Evolutionary conservation across 2,329 filamentous ascomycete genomes (phyloP), one percentile per base, ranked within the genome.

Genomic region (Aspergillus ochraceoroseus): DNA sequence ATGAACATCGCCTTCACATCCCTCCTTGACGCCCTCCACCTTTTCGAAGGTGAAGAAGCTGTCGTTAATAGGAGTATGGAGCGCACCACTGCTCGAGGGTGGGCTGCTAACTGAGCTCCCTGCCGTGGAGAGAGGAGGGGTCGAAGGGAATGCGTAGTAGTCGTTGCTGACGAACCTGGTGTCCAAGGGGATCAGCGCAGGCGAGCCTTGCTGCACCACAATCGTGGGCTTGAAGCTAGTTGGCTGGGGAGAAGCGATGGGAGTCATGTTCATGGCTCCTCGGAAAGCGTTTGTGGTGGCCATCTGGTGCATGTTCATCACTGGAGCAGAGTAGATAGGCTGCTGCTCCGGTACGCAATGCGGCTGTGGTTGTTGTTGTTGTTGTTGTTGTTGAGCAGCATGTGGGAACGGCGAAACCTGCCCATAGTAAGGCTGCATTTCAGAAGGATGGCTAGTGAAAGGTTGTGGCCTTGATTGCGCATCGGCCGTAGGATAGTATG

Each of bases 81-180:
- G 68, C 49, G 87, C 70, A 48, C 88, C 86, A 61, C 75, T 83
- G 65, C 76, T 83, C 48, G 83, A 83, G 36, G 76, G 77, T 19
- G 90, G 87, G 74, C 87, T 95, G 71, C 86, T 87, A 57, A 87
- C 83, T 41, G 79, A 81, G 73, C 88, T 95, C 52, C 85, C 84
- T 19, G 87, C 83, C 2, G 85, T 82, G 15, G 89, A 95, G 56
- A 95, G 75, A 31, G 88, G 85, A 33, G 89, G 89, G 13, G 89
- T 95, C 5, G 87, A 82, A 22, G 89, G 89, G 59, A 86, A 87
- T 67, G 82, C 85, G 51, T 80, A 76, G 54, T 73, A 66, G 44
- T 83, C 79, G 19, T 68, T 66, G 54, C 81, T 75, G 54, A 74
- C 70, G 47, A 85, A 77, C 54, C 88, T 83, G 11, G 85, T 87